Evolutionary conservation across 169 alveolate genomes (phyloP).

Genomic region (Eimeria falciformis): DNA sequence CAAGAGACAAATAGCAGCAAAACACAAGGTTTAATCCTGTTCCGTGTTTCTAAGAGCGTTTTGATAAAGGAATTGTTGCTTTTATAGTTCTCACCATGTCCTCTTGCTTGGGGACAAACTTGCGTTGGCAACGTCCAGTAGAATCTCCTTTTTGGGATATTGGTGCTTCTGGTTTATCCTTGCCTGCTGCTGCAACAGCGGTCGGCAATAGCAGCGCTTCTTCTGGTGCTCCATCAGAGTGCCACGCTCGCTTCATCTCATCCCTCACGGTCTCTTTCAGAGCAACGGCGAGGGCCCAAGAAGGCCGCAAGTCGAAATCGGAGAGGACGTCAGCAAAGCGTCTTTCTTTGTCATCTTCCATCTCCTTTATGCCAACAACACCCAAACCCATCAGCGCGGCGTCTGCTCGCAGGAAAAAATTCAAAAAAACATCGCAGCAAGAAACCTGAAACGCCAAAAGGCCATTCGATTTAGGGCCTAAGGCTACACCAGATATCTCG

Average conservation of each 20-base stretch:
- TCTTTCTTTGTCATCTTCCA: neutral
- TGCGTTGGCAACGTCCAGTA: slow-evolving; percentile 50
- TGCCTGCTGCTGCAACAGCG: neutral
- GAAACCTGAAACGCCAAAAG: neutral
- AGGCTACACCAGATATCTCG: neutral
- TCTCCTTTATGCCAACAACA: neutral
- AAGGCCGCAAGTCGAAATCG: slow-evolving; percentile 55
- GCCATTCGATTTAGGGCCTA: neutral
- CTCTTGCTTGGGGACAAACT: slow-evolving; percentile 31
- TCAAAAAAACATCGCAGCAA: neutral
- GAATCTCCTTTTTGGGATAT: neutral
- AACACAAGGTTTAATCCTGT: neutral
- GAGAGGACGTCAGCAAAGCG: slow-evolving; percentile 6
- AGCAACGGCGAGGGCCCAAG: slow-evolving; percentile 71
- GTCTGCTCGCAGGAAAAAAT: neutral
- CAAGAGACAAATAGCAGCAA: neutral
- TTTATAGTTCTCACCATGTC: neutral
- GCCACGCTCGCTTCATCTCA: slow-evolving; percentile 59
- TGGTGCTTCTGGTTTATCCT: neutral
- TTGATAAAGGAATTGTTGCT: neutral
- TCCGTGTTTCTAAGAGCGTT: too few species aligned
- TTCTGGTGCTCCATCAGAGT: neutral
- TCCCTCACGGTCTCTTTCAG: slow-evolving; percentile 55
- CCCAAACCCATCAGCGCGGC: slow-evolving; percentile 14
- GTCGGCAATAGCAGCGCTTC: slow-evolving; percentile 5